Percentiles rank a stretch among this genome's conserved stretches.
phyloP scores from a whole-genome alignment of 805 yeast genomes.

The Blastobotrys attinorum region DNA sequence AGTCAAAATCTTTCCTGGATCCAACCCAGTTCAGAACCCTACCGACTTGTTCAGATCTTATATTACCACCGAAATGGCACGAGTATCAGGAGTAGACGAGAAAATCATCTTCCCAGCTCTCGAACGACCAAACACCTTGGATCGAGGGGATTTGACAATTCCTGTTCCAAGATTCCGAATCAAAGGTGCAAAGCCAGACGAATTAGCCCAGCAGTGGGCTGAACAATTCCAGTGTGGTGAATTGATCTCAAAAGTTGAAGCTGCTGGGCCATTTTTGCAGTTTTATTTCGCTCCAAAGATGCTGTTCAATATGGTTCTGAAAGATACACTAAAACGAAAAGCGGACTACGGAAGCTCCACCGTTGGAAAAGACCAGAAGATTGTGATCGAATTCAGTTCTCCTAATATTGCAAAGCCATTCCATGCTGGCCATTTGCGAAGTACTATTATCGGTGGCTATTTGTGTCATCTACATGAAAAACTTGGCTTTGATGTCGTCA shows the following conservation, averaged over 20 bases:
- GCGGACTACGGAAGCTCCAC: slow-evolving; percentile 65
- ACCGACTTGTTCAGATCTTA: slow-evolving; percentile 86
- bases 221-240: slow-evolving; percentile 64
- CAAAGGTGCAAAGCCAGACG: slow-evolving; percentile 76
- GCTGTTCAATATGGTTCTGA: slow-evolving; percentile 59
- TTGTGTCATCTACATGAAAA: slow-evolving; percentile 81
- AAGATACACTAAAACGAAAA: slow-evolving; percentile 55
- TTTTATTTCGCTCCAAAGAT: slow-evolving; percentile 68
- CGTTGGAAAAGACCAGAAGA: slow-evolving; percentile 61
- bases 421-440: slow-evolving; percentile 98
- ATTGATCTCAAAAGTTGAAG: slow-evolving; percentile 59
- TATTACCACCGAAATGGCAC: slow-evolving; percentile 69
- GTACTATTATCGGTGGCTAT: slow-evolving; percentile 97
- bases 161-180: slow-evolving; percentile 88
- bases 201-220: slow-evolving; percentile 70
- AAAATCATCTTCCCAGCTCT: slow-evolving; percentile 70
- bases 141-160: slow-evolving; percentile 85
- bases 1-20: slow-evolving; percentile 33
- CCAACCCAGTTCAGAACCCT: slow-evolving; percentile 71
- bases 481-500: slow-evolving; percentile 84
- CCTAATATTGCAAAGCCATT: slow-evolving; percentile 99
- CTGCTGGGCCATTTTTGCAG: slow-evolving; percentile 88
- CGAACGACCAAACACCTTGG: slow-evolving; percentile 79
- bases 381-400: slow-evolving; percentile 85
- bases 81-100: slow-evolving; percentile 64